phyloP scores from a whole-genome alignment of 495 filamentous ascomycete species.

The Lophium mytilinum region DNA sequence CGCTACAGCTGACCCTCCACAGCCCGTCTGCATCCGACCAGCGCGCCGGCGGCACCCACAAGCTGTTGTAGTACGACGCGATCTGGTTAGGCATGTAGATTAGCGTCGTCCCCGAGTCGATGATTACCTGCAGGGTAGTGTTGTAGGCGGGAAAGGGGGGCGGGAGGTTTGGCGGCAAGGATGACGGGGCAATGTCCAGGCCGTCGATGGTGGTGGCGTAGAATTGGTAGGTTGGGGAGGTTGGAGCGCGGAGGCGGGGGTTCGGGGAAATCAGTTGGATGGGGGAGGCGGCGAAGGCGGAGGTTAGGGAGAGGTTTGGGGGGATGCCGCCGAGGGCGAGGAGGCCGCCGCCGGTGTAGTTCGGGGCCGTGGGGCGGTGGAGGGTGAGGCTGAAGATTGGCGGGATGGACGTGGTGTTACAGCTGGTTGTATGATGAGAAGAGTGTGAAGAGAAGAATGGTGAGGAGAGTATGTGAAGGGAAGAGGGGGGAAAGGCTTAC shows the following conservation, averaged over 20 bases:
- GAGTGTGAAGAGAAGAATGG: no score
- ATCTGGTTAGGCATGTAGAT: slow-evolving; percentile 37
- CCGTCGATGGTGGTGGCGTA: slow-evolving; percentile 39
- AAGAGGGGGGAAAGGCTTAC: no score
- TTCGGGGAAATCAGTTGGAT: slow-evolving; percentile 23
- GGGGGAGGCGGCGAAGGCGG: slow-evolving; percentile 35
- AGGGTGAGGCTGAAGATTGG: slow-evolving; percentile 52
- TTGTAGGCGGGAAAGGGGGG: background rate
- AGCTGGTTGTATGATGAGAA: no score
- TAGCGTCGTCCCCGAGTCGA: slow-evolving; percentile 41
- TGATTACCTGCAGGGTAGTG: slow-evolving; percentile 22
- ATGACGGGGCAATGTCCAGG: slow-evolving; percentile 31
- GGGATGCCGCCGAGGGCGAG: slow-evolving; percentile 48
- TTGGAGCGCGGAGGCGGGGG: no score
- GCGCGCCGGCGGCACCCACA: slow-evolving; percentile 47
- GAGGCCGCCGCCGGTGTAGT: slow-evolving; percentile 19
- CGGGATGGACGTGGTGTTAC: slow-evolving; percentile 33
- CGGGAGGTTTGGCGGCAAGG: background rate
- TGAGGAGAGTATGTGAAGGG: no score
- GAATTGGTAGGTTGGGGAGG: slow-evolving; percentile 27
- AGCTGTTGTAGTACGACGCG: slow-evolving; percentile 42
- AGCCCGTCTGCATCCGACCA: slow-evolving; percentile 39
- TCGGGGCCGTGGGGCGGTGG: slow-evolving; percentile 8
- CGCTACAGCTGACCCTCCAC: slow-evolving; percentile 50
- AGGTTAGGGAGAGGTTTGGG: no score